Base-by-base conservation (phyloP, 1,139 yeast species). In the Starmera stellimalicola region DNA sequence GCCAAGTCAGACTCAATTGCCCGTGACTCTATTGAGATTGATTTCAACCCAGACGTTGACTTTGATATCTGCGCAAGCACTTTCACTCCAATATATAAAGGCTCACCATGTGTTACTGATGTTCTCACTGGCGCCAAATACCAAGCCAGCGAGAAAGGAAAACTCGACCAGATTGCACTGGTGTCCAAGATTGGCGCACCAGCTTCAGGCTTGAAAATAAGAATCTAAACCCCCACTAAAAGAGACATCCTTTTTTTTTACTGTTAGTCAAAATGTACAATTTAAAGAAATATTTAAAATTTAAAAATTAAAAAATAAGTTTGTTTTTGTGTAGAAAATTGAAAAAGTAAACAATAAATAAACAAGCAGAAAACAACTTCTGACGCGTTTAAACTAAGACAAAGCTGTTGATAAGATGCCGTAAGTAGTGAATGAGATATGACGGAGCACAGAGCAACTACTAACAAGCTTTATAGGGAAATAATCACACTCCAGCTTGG, bases 61-160 rank as follows among this genome's bases (percentile, higher is more conserved):
- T 88, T 91, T 55, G 93, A 81, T 34, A 77, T 91, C 41, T 91
- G 98, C 64, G 83, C 94, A 27, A 73, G 80, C 14, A 75, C 95
- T 16, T 73, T 71, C 51, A 83, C 95, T 7, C 98, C 98, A 32
- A 83, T 93, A 39, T 88, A 88, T 60, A 71, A 70, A 45, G 93
- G 88, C 14, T 62, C 78, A 25, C 77, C 81, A 27, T 63, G 58
- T 35, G 87, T 74, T 23, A 52, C 70, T 19, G 97, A 91, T 52
- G 87, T 94, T n/a, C 65, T 91, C 48, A 85, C 94, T 18, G 94
- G 94, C 37, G 95, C 97, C 35, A 77, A 73, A 52, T 93, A 91
- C 55, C 83, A 81, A 47, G 68, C 76, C 6, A 68, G 73, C 37
- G 81, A 76, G 53, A 77, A 81, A 65, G 97, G 95, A 33, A 70